Conservation (phyloP, 1,139 yeast species). For the Saccharomycopsis phalli region DNA sequence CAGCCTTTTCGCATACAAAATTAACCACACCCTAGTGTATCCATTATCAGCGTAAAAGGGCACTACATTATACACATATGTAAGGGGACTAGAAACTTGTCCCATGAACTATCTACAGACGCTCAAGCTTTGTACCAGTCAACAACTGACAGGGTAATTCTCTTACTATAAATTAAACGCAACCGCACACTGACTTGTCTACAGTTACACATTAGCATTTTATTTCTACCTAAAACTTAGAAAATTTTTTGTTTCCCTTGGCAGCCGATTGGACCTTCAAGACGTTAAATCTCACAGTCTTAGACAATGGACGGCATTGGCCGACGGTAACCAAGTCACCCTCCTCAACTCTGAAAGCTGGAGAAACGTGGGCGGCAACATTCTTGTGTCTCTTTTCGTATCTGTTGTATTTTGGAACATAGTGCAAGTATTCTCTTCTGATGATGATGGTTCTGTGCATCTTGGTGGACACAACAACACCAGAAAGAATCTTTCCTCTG, state of each 20-base stretch:
- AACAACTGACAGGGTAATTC: no score
- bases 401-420: constrained; percentile 99
- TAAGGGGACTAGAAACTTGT: no score
- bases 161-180: no score
- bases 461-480: constrained; percentile 99
- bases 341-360: constrained; percentile 99
- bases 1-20: no score
- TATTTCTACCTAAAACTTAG: constrained; percentile 67
- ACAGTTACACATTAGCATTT: no score
- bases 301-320: constrained; percentile 99
- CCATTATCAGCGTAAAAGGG: no score
- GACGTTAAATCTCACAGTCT: constrained; percentile 99
- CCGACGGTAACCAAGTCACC: constrained; percentile 99
- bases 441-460: constrained; percentile 99
- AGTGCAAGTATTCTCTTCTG: constrained; percentile 99
- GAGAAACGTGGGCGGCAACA: constrained; percentile 99
- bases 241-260: constrained; percentile 84
- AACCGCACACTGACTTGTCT: no score
- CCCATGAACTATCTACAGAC: no score
- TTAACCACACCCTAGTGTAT: no score
- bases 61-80: no score
- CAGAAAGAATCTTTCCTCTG: constrained; percentile 99
- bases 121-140: no score
- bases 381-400: constrained; percentile 99
- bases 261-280: constrained; percentile 88